Conservation (phyloP, 2,329 filamentous ascomycete species). For the Colletotrichum magnum region DNA sequence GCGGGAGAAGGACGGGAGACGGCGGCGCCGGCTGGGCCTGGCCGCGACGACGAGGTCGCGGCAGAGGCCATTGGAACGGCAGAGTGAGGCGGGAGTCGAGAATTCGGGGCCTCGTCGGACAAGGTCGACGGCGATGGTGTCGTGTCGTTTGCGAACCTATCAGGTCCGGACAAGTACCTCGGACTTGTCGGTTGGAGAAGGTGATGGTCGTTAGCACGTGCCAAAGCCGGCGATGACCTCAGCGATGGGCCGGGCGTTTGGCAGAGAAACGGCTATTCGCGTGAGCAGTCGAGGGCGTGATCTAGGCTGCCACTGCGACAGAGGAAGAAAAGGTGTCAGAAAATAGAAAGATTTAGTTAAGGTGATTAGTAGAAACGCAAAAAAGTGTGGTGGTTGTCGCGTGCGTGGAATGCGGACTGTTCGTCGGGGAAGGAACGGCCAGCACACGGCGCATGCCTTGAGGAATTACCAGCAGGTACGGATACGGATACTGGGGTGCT, state of each 20-base stretch:
- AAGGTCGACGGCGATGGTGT: not conserved
- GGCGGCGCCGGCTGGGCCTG: conserved; percentile 25
- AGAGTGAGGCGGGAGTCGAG: not conserved
- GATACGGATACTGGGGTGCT: too few species aligned
- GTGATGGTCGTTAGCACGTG: conserved; percentile 33
- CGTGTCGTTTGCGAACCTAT: not conserved
- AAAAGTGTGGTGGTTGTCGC: not conserved
- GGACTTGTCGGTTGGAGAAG: not conserved
- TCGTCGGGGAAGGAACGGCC: too few species aligned
- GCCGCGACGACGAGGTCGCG: conserved; percentile 40
- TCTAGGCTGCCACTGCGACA: not conserved
- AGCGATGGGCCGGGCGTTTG: not conserved
- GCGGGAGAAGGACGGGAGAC: conserved; percentile 16
- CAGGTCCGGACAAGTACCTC: not conserved
- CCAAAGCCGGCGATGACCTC: conserved; percentile 29
- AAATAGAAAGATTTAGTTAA: conserved; percentile 1
- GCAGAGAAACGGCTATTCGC: not conserved
- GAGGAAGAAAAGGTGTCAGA: not conserved
- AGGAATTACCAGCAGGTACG: not conserved
- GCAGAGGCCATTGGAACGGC: conserved; percentile 29
- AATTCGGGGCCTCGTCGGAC: too few species aligned
- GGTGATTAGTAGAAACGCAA: not conserved
- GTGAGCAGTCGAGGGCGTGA: not conserved
- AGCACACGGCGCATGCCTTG: too few species aligned
- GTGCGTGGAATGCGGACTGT: conserved; percentile 14